These are phyloP conservation scores for Yueomyces sp. DNA, from an alignment of 805 yeast species.

Conservation along the genomic window DNA sequence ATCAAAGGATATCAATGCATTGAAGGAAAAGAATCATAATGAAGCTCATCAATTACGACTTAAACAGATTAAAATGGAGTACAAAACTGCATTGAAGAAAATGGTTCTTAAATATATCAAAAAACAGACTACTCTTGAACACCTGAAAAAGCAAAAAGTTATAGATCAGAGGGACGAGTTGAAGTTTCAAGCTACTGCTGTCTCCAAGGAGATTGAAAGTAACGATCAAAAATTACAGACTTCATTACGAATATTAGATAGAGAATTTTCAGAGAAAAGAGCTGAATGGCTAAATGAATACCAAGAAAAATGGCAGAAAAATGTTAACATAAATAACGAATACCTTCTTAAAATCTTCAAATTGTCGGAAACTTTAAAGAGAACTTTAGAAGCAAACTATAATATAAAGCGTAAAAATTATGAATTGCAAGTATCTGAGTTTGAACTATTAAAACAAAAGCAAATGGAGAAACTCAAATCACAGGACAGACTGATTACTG, in stretches of 20 bases:
- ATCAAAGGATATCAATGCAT: not conserved
- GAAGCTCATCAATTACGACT: not conserved
- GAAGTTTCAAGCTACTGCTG: not conserved
- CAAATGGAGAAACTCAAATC: not conserved
- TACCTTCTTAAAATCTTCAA: not conserved
- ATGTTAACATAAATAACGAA: not conserved
- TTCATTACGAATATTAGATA: not conserved
- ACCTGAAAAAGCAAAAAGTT: not conserved
- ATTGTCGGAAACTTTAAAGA: not conserved
- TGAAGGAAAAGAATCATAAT: not conserved
- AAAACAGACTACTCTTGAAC: not conserved
- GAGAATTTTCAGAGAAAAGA: not conserved
- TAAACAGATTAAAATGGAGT: not conserved
- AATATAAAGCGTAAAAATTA: not conserved
- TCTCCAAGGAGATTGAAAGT: not conserved
- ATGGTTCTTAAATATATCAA: not conserved
- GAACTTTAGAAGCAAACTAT: not conserved
- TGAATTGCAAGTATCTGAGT: not conserved
- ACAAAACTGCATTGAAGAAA: not conserved
- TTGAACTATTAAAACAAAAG: not conserved
- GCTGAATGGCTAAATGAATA: not conserved
- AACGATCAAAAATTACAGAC: not conserved
- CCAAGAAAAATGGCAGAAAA: not conserved
- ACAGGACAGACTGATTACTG: not conserved
- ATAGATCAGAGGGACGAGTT: not conserved